A percentile compares a stretch with the other conserved stretches of the same genome.
These are phyloP conservation scores for Fusarium pilosicola DNA, from an alignment of 2,329 filamentous ascomycete species.

Conservation along the genomic window DNA sequence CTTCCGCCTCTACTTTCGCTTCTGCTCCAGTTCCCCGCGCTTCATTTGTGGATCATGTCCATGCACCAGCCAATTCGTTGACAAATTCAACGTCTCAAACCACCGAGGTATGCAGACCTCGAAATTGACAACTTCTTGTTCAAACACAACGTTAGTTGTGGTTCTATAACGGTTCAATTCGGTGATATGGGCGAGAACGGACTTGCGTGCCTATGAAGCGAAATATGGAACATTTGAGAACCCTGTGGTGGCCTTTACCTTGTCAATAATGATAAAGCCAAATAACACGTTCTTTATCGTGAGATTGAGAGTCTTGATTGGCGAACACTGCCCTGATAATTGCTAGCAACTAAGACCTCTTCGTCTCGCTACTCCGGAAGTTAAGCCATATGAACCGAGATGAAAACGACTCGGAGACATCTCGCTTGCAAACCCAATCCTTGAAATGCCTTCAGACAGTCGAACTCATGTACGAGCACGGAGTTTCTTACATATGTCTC, in stretches of 20 bases:
- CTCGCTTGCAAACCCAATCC: background rate
- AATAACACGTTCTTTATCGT: background rate
- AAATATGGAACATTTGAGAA: background rate
- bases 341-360: background rate
- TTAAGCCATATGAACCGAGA: background rate
- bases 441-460: background rate
- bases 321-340: background rate
- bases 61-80: slow-evolving; percentile 2
- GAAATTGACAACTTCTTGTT: background rate
- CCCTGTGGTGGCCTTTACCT: background rate
- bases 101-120: background rate
- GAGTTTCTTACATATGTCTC: background rate
- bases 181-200: background rate
- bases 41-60: slow-evolving; percentile 14
- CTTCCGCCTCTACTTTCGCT: background rate
- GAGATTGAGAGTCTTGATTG: background rate
- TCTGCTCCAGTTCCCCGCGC: background rate
- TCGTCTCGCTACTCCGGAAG: background rate
- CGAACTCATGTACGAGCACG: background rate
- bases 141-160: too few species aligned
- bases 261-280: background rate
- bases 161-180: background rate
- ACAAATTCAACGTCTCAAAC: background rate
- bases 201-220: background rate
- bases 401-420: background rate